These are phyloP conservation scores for Flagelloscypha sp. DNA, from an alignment of 768 basidiomycete genomes.

Conservation along the genomic window DNA sequence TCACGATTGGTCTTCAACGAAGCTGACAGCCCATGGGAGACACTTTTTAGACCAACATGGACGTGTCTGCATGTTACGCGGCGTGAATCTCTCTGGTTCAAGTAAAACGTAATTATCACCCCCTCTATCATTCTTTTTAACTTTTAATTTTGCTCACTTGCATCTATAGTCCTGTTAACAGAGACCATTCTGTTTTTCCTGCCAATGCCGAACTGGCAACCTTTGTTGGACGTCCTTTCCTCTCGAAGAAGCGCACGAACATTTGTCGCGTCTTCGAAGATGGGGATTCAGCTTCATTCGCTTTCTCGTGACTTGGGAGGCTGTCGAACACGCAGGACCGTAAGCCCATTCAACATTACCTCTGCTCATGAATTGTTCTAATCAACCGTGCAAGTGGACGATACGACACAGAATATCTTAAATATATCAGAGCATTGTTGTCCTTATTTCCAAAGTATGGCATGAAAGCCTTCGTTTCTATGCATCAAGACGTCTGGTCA, in stretches of 20 bases:
- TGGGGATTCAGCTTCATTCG: slow-evolving; percentile 88
- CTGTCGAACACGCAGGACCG: slow-evolving; percentile 90
- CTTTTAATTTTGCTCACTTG: slow-evolving; percentile 6
- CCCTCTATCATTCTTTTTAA: slow-evolving; percentile 2
- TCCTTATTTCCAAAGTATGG: slow-evolving; percentile 66
- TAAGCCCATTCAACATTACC: slow-evolving; percentile 32
- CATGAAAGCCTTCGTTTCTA: slow-evolving; percentile 61
- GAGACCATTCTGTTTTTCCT: slow-evolving; percentile 63
- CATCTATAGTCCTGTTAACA: slow-evolving; percentile 51
- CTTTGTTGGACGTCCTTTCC: slow-evolving; percentile 88
- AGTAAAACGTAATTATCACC: slow-evolving; percentile 63
- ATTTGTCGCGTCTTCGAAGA: slow-evolving; percentile 68
- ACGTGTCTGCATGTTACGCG: slow-evolving; percentile 72
- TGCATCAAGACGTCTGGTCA: slow-evolving; percentile 97
- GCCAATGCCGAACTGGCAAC: slow-evolving; percentile 55
- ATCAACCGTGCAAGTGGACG: slow-evolving; percentile 46
- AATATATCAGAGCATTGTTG: slow-evolving; percentile 66
- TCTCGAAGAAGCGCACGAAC: slow-evolving; percentile 78
- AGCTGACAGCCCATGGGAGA: slow-evolving; percentile 55
- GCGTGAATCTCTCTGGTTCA: slow-evolving; percentile 78
- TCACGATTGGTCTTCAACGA: slow-evolving; percentile 61
- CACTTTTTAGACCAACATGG: slow-evolving; percentile 79
- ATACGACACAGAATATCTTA: slow-evolving; percentile 78
- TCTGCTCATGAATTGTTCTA: slow-evolving; percentile 3
- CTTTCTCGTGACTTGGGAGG: slow-evolving; percentile 95